Evolutionary conservation across 2,329 filamentous ascomycete species (phyloP), one percentile per base, ranked within the genome.

Genomic region (Stagonosporopsis rhizophila): DNA sequence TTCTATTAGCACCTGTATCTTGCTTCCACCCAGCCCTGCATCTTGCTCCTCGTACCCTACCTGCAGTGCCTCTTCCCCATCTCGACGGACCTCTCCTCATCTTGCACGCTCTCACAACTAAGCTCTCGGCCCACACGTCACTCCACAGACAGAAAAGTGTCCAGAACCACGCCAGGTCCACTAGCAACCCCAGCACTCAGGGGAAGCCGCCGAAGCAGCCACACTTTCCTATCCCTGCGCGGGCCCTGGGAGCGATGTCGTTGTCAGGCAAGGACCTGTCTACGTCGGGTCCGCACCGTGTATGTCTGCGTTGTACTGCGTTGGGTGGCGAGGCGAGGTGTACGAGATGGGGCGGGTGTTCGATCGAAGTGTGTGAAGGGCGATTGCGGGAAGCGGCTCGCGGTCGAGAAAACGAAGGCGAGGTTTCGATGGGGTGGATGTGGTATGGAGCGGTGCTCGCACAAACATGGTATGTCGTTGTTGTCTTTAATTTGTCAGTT

Each of bases 211-310:
- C 39, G 28, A 40, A 46, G 47, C 39, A 46, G 22, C 44, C 44
- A 14, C 38, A 45, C 55, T 42, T 61, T 59, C 51, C 44, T 58
- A 54, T 25, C 55, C 58, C 56, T 44, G 23, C 25, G 38, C 25
- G 48, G 60, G 60, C 53, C 48, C 62, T 62, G 48, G 53, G 35
- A 56, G 56, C 46, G 45, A 40, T 41, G 46, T 52, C 28, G 52
- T 17, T 53, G 44, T 34, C 40, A 46, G 56, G 56, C 44, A 52
- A 44, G 52, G 39, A 47, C 41, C 39, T 52, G 38, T 40, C 28
- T n/a, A 35, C 35, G 51, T 42, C 56, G 58, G 38, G 27, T 62
- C 58, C 60, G 60, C 62, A 47, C 56, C 53, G 62, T 65, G 60
- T 63, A 65, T 44, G 58, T 28, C 42, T 48, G 20, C 32, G 52